Conservation (phyloP, 495 filamentous ascomycete species). For the Penicillium herquei region DNA sequence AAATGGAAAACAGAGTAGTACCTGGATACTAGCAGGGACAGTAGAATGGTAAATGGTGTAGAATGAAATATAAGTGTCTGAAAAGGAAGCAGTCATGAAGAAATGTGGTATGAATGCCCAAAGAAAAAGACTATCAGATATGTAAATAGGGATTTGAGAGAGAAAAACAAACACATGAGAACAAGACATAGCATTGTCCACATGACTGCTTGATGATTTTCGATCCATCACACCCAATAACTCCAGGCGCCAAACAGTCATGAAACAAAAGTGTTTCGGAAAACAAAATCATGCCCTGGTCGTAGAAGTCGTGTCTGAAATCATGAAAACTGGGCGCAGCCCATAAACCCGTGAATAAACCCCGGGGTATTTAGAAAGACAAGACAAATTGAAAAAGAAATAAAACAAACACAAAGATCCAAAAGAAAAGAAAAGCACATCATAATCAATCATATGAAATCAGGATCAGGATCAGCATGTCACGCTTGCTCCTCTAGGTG, state of each 20-base stretch:
- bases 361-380: neutral
- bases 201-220: slow-evolving; percentile 5
- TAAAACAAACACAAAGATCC: neutral
- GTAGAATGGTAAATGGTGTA: too few species aligned
- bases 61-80: too few species aligned
- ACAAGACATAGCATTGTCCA: slow-evolving; percentile 7
- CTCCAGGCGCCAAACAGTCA: slow-evolving; percentile 21
- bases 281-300: slow-evolving; percentile 12
- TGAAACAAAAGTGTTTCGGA: neutral
- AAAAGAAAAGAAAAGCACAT: neutral
- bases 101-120: too few species aligned
- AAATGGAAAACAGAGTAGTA: too few species aligned
- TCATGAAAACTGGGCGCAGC: slow-evolving; percentile 11
- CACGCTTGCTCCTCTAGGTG: slow-evolving; percentile 3
- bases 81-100: too few species aligned
- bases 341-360: neutral
- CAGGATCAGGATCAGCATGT: neutral
- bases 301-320: slow-evolving; percentile 21
- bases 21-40: too few species aligned
- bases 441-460: neutral
- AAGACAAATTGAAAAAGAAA: neutral
- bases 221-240: slow-evolving; percentile 14
- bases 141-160: neutral
- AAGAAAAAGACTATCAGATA: too few species aligned
- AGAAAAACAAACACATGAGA: neutral